These are phyloP conservation scores for Aristolochia contorta DNA, from an alignment of 164 flowering plant genomes.

Conservation along the genomic window DNA sequence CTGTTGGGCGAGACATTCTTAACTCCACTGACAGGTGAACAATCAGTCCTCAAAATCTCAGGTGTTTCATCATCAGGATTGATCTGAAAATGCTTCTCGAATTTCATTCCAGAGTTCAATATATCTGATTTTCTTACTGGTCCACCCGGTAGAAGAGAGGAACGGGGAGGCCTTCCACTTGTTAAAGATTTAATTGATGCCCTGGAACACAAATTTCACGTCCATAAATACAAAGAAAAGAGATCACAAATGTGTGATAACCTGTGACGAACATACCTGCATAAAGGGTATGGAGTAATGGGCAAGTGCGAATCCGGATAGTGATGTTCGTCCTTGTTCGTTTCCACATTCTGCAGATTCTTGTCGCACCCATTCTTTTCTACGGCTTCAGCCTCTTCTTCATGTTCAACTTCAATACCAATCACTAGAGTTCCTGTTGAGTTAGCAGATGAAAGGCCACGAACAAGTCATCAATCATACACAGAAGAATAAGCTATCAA, in stretches of 20 bases:
- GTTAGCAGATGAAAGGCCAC: not conserved
- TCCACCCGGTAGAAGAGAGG: conserved; percentile 27
- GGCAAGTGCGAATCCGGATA: conserved; percentile 28
- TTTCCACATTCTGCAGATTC: conserved; percentile 22
- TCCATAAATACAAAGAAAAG: not conserved
- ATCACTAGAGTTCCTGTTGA: conserved; percentile 17
- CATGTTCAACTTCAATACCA: conserved; percentile 35
- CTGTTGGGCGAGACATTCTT: conserved; percentile 70
- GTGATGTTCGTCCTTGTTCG: conserved; percentile 34
- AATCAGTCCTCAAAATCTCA: conserved; percentile 38
- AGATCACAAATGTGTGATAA: not conserved
- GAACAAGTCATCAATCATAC: not conserved
- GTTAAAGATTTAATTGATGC: conserved; percentile 40
- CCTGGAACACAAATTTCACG: conserved; percentile 20
- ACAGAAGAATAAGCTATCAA: not conserved
- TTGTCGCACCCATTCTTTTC: conserved; percentile 29
- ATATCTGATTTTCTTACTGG: conserved; percentile 30
- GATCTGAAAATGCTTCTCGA: conserved; percentile 37
- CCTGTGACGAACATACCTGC: not conserved
- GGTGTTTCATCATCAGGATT: conserved; percentile 59
- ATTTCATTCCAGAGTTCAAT: conserved; percentile 29
- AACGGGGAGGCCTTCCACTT: conserved; percentile 42
- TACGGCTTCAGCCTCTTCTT: conserved; percentile 43
- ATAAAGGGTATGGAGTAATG: conserved; percentile 24
- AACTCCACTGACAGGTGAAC: conserved; percentile 45